Conservation (phyloP, 352 stramenopile species). For the Pythium vanterpoolii region DNA sequence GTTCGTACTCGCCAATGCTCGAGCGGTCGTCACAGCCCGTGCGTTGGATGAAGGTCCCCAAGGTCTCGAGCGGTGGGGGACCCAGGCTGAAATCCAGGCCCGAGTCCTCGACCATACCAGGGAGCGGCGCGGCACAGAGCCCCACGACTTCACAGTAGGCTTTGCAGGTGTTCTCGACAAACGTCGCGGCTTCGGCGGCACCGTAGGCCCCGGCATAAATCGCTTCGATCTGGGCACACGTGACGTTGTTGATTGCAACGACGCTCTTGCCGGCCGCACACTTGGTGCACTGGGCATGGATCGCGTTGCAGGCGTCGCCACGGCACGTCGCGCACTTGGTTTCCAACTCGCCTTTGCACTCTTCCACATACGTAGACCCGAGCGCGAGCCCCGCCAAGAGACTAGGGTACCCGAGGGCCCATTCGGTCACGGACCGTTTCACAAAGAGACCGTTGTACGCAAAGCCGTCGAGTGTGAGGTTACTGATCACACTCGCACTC, state of each 20-base stretch:
- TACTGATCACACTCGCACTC: conserved; percentile 30
- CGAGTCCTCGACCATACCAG: conserved; percentile 50
- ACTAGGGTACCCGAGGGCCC: conserved; percentile 71
- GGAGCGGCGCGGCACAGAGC: conserved; percentile 57
- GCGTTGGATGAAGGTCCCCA: conserved; percentile 49
- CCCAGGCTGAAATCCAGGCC: conserved; percentile 52
- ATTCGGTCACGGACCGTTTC: conserved; percentile 51
- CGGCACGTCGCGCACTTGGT: conserved; percentile 37
- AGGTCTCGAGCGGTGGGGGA: conserved; percentile 29
- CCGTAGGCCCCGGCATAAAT: conserved; percentile 28
- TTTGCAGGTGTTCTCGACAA: conserved; percentile 27
- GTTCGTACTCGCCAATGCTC: conserved; percentile 59
- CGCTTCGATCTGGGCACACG: conserved; percentile 26
- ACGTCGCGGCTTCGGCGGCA: conserved; percentile 14
- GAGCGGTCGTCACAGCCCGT: conserved; percentile 64
- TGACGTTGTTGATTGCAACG: conserved; percentile 28
- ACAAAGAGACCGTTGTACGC: conserved; percentile 76
- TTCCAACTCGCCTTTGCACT: conserved; percentile 37
- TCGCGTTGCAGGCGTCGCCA: conserved; percentile 26
- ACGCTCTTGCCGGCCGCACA: conserved; percentile 26
- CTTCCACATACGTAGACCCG: conserved; percentile 31
- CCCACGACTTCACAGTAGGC: conserved; percentile 39
- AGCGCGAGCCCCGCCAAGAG: conserved; percentile 56
- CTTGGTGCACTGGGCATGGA: conserved; percentile 35
- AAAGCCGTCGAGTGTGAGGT: conserved; percentile 54